phyloP scores from a whole-genome alignment of 345 rosid species.

The Raphanus sativus region DNA sequence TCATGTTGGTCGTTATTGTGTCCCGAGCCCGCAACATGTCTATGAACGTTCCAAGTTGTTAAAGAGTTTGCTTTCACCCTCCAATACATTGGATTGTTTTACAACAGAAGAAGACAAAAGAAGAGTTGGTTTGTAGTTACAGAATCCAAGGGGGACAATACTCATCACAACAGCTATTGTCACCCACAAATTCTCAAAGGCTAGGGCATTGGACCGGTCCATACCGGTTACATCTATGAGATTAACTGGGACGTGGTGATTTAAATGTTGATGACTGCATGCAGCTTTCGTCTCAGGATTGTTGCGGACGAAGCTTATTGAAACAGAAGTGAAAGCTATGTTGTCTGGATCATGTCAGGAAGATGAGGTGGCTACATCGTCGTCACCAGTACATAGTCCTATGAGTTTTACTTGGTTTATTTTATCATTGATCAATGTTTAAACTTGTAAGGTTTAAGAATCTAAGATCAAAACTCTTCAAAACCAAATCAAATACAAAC shows the following conservation, averaged over 20 bases:
- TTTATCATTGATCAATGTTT: neutral
- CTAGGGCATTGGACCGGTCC: slow-evolving; percentile 58
- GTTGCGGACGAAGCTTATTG: slow-evolving; percentile 64
- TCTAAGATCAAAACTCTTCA: no score
- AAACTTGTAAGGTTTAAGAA: neutral
- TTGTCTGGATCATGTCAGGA: slow-evolving; percentile 44
- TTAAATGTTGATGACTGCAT: slow-evolving; percentile 81
- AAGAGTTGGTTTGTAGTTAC: neutral
- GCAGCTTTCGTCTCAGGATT: slow-evolving; percentile 73
- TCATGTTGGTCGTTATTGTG: slow-evolving; percentile 75
- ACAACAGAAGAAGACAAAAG: neutral
- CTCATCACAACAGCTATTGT: neutral
- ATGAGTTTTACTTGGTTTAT: neutral
- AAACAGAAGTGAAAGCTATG: slow-evolving; percentile 65
- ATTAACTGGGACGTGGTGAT: slow-evolving; percentile 86
- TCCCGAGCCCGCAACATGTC: slow-evolving; percentile 54
- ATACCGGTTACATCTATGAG: slow-evolving; percentile 80
- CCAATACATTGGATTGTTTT: neutral
- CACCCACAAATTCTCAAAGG: neutral
- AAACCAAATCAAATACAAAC: no score
- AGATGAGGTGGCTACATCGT: slow-evolving; percentile 8
- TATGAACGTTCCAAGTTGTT: slow-evolving; percentile 39
- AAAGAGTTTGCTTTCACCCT: neutral
- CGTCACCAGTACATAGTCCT: slow-evolving; percentile 13
- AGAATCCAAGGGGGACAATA: neutral